Percentiles rank a stretch among this genome's conserved stretches.
Evolutionary conservation across 805 yeast species (phyloP).

Genomic region (Lipomyces chichibuensis): DNA sequence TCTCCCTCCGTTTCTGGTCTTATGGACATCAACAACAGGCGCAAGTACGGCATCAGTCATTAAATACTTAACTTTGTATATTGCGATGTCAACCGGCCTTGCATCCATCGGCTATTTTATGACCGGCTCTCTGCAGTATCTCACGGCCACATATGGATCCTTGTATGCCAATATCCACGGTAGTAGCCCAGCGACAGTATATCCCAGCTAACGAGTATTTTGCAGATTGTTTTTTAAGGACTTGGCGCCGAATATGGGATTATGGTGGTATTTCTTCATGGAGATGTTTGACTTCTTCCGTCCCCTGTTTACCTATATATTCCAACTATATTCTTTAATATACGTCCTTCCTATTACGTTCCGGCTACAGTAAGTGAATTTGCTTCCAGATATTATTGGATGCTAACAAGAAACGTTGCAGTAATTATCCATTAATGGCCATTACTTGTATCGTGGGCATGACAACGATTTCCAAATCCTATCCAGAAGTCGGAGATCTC

Average conservation of each 20-base stretch:
- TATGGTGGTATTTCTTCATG: slow-evolving; percentile 98
- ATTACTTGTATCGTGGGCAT: slow-evolving; percentile 53
- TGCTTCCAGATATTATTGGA: slow-evolving; percentile 2
- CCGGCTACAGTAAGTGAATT: slow-evolving; percentile 51
- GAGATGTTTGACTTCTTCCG: slow-evolving; percentile 92
- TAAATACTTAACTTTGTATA: slow-evolving; percentile 15
- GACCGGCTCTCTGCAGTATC: slow-evolving; percentile 45
- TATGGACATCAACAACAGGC: slow-evolving; percentile 12
- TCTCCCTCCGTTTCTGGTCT: slow-evolving; percentile 54
- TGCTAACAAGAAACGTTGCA: not conserved
- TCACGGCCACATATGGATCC: slow-evolving; percentile 58
- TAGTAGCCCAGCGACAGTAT: not conserved
- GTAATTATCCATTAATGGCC: slow-evolving; percentile 62
- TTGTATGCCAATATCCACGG: not conserved
- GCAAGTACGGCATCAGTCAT: not conserved
- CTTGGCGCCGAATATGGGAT: slow-evolving; percentile 84
- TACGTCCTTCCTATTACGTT: slow-evolving; percentile 75
- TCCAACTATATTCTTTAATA: slow-evolving; percentile 70
- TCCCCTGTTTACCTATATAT: slow-evolving; percentile 79
- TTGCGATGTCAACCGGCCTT: slow-evolving; percentile 27
- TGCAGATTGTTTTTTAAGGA: slow-evolving; percentile 62
- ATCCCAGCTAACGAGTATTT: not conserved
- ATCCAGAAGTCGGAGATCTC: slow-evolving; percentile 82
- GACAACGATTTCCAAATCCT: slow-evolving; percentile 71
- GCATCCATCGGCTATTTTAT: slow-evolving; percentile 38